Conservation (phyloP, 1,139 yeast species). For the Arxiozyma heterogenica region DNA sequence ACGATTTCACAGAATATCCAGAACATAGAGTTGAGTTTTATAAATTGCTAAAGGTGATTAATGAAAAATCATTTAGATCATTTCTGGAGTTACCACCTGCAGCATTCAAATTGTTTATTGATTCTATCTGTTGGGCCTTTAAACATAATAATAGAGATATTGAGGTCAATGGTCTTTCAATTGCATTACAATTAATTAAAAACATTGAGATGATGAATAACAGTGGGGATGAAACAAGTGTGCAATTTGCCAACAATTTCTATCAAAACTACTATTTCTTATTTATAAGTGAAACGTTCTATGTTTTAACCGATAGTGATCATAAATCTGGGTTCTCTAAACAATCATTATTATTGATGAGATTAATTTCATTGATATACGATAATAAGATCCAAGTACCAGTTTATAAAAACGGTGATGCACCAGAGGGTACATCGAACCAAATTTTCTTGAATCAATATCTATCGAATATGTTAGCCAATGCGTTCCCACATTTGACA, state of each 20-base stretch:
- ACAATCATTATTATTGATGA: conserved; percentile 79
- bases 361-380: conserved; percentile 75
- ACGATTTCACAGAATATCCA: conserved; percentile 92
- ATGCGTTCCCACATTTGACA: conserved; percentile 87
- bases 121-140: conserved; percentile 96
- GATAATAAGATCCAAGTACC: conserved; percentile 67
- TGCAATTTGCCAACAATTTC: conserved; percentile 71
- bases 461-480: conserved; percentile 68
- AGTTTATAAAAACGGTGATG: conserved; percentile 64
- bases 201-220: conserved; percentile 75
- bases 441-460: conserved; percentile 71
- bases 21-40: conserved; percentile 97
- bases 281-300: conserved; percentile 83
- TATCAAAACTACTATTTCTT: conserved; percentile 84
- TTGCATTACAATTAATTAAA: conserved; percentile 71
- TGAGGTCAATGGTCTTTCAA: conserved; percentile 77
- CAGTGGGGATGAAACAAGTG: conserved; percentile 27
- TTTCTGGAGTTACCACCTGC: conserved; percentile 82
- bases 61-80: conserved; percentile 77
- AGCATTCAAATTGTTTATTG: conserved; percentile 83
- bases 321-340: conserved; percentile 92
- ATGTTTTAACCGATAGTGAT: conserved; percentile 91
- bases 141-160: conserved; percentile 95
- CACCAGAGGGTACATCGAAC: conserved; percentile 78
- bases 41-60: conserved; percentile 77